Evolutionary conservation across 306 rosid genomes (phyloP), one percentile per base, ranked within the genome.

Genomic region (Cyamopsis tetragonoloba): DNA sequence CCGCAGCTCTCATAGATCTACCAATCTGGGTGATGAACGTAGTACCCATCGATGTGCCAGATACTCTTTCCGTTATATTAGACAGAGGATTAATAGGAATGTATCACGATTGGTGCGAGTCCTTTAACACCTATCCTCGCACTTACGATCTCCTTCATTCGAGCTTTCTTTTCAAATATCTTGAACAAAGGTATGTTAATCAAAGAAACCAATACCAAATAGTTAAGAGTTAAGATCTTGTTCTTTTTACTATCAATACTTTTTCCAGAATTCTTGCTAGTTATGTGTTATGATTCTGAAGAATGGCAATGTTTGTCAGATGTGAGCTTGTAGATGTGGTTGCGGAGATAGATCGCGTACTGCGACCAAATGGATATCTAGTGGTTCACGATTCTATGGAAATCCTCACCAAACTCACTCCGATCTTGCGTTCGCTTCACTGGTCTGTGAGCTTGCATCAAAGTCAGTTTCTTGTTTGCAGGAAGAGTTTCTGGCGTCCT

Each of bases 101-200:
- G 81, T 93, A 89, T 72, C 98, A 93, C 42, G 97, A 93, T 79
- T 93, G 97, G 98, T 93, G 98, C 62, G 91, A 93, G 71, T 85
- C 98, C 28, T 80, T 89, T n/a, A 88, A 74, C 41, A 88, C 97
- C 51, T 89, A 93, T 68, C 97, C 98, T 32, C 87, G 96, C 59
- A 88, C 98, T 10, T 89, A 86, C 41, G 96, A 93, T 72, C 91
- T 93, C 22, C 80, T 89, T 18, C 98, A 93, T 77, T 73, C 95
- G n/a, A 83, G 88, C 80, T 86, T 74, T 64, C 88, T 93, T 80
- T 82, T 88, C 71, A 49, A 77, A 78, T 69, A 68, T 73, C 81
- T 77, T 49, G 75, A 78, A 32, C 73, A 63, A 79, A 88, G 99
- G 99, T 93, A 86, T 54, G 66, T 34, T 66, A 59, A 13, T 34